phyloP scores from a whole-genome alignment of 2,329 filamentous ascomycete species.

The Fusarium luffae region DNA sequence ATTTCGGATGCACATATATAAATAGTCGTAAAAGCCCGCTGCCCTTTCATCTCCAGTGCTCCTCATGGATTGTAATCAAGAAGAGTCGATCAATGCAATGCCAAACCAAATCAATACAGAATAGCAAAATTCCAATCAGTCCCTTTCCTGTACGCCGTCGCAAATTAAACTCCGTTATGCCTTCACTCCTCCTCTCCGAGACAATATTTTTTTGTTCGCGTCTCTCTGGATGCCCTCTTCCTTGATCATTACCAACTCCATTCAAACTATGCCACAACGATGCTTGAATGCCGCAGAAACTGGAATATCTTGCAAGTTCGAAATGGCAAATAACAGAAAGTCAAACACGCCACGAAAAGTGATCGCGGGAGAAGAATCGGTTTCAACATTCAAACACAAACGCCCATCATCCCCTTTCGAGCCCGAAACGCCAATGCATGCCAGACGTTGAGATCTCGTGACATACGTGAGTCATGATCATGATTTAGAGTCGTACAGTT shows the following conservation, averaged over 20 bases:
- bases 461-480: constrained; percentile 56
- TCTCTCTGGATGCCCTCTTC: constrained; percentile 15
- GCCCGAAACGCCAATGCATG: constrained; percentile 57
- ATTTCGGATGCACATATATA: constrained; percentile 42
- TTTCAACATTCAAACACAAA: constrained; percentile 42
- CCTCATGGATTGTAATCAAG: constrained; percentile 25
- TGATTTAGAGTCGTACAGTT: constrained; percentile 49
- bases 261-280: constrained; percentile 29
- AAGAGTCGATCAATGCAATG: constrained; percentile 33
- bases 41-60: constrained; percentile 23
- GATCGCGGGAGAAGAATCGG: constrained; percentile 36
- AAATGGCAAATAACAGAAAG: constrained; percentile 28
- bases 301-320: constrained; percentile 19
- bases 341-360: constrained; percentile 25
- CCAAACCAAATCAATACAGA: constrained; percentile 37
- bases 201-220: constrained; percentile 18
- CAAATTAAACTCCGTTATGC: constrained; percentile 36
- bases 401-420: constrained; percentile 38
- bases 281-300: constrained; percentile 31
- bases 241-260: constrained; percentile 27
- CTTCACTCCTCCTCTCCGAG: constrained; percentile 21
- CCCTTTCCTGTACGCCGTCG: constrained; percentile 40
- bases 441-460: constrained; percentile 56
- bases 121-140: constrained; percentile 33
- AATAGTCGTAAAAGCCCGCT: constrained; percentile 37